Conservation (phyloP, 768 basidiomycete species). For the Leccinum fibrillosum region DNA sequence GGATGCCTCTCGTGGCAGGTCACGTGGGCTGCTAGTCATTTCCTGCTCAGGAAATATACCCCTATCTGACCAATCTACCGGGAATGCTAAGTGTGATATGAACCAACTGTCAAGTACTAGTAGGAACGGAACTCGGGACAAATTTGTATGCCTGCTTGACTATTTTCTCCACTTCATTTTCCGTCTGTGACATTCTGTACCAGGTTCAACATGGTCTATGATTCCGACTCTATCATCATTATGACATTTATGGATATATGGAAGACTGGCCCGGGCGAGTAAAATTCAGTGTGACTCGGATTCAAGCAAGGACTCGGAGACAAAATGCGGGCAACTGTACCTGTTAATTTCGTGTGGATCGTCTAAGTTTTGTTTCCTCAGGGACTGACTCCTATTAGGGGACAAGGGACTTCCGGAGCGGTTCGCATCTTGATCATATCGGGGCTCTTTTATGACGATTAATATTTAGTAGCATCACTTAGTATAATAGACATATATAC, state of each 20-base stretch:
- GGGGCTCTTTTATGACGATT: not conserved
- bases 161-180: not conserved
- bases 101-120: not conserved
- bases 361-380: not conserved
- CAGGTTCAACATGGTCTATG: not conserved
- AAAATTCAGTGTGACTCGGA: not conserved
- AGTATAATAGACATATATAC: not conserved
- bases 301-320: not conserved
- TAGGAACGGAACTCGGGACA: not conserved
- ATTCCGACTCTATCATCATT: not conserved
- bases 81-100: not conserved
- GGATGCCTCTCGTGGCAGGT: not conserved
- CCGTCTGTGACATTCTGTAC: not conserved
- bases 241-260: not conserved
- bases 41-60: not conserved
- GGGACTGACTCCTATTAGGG: not conserved
- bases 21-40: slow-evolving; percentile 10
- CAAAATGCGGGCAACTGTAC: not conserved
- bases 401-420: not conserved
- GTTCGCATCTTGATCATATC: not conserved
- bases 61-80: no score
- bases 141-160: not conserved
- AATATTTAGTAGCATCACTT: not conserved
- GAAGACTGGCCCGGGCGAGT: not conserved
- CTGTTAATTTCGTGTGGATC: not conserved